A percentile compares a stretch with the other conserved stretches of the same genome.
These are phyloP conservation scores for Hirschioporus abietinus DNA, from an alignment of 768 basidiomycete species.

Conservation along the genomic window DNA sequence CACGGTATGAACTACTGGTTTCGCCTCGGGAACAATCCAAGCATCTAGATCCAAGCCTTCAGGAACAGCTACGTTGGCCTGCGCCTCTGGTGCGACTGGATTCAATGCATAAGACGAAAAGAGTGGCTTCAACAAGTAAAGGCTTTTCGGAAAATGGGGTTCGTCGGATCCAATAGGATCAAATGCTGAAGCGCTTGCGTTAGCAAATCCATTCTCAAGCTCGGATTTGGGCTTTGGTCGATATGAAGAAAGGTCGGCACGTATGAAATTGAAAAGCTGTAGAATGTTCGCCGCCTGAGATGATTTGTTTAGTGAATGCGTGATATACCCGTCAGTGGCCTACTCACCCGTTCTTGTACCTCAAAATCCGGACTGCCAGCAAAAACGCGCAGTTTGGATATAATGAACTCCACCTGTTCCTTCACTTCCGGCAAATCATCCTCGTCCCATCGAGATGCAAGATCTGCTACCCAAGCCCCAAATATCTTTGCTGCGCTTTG, in stretches of 20 bases:
- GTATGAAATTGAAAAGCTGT: conserved; percentile 71
- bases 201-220: conserved; percentile 30
- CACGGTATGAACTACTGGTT: conserved; percentile 25
- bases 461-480: conserved; percentile 73
- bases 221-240: conserved; percentile 33
- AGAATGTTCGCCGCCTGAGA: conserved; percentile 73
- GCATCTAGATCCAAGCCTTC: conserved; percentile 81
- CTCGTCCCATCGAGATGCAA: conserved; percentile 73
- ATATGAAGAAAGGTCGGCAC: conserved; percentile 61
- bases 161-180: conserved; percentile 30
- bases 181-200: conserved; percentile 32
- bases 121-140: conserved; percentile 80
- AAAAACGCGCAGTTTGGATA: conserved; percentile 55
- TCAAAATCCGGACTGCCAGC: conserved; percentile 67
- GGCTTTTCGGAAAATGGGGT: conserved; percentile 78
- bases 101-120: conserved; percentile 77
- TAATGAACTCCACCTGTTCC: conserved; percentile 54
- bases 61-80: conserved; percentile 75
- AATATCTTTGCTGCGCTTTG: conserved; percentile 85
- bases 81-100: conserved; percentile 75
- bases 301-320: background rate
- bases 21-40: conserved; percentile 72
- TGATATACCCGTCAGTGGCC: background rate
- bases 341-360: conserved; percentile 83
- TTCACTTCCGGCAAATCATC: conserved; percentile 63